These are phyloP conservation scores for Chaetomium tenue DNA, from an alignment of 495 filamentous ascomycete species.

Conservation along the genomic window DNA sequence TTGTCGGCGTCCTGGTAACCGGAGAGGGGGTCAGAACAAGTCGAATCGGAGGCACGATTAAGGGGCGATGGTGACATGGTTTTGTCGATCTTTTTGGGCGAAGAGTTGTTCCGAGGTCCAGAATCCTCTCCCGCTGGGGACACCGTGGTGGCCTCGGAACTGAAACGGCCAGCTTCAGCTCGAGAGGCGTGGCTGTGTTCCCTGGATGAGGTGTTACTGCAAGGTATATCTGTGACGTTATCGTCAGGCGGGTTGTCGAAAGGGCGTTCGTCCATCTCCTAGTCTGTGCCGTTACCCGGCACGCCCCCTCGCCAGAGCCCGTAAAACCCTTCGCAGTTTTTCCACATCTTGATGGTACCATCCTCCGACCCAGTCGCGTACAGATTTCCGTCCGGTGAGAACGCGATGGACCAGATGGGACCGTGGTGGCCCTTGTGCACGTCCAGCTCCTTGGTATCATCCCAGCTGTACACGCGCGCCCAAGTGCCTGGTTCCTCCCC, in stretches of 20 bases:
- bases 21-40: slow-evolving; percentile 11
- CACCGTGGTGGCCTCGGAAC: slow-evolving; percentile 17
- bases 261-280: slow-evolving; percentile 29
- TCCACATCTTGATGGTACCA: slow-evolving; percentile 90
- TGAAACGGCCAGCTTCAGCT: slow-evolving; percentile 12
- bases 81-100: slow-evolving; percentile 13
- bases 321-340: slow-evolving; percentile 57
- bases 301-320: slow-evolving; percentile 51
- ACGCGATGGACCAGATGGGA: slow-evolving; percentile 90
- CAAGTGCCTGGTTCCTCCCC: slow-evolving; percentile 88
- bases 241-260: slow-evolving; percentile 20
- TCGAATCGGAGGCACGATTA: slow-evolving; percentile 5
- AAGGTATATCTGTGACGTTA: slow-evolving; percentile 11
- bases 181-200: not conserved
- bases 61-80: slow-evolving; percentile 1
- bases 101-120: slow-evolving; percentile 21
- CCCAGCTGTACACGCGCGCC: slow-evolving; percentile 88
- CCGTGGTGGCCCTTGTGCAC: slow-evolving; percentile 97
- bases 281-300: slow-evolving; percentile 34
- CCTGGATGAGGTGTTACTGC: not conserved
- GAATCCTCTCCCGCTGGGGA: slow-evolving; percentile 10
- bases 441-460: slow-evolving; percentile 76
- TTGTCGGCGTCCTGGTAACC: not conserved
- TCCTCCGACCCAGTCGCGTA: slow-evolving; percentile 97
- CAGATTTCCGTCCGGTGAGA: slow-evolving; percentile 90